Evolutionary conservation across 352 stramenopile species (phyloP).

Genomic region (Globisporangium abappressorium): DNA sequence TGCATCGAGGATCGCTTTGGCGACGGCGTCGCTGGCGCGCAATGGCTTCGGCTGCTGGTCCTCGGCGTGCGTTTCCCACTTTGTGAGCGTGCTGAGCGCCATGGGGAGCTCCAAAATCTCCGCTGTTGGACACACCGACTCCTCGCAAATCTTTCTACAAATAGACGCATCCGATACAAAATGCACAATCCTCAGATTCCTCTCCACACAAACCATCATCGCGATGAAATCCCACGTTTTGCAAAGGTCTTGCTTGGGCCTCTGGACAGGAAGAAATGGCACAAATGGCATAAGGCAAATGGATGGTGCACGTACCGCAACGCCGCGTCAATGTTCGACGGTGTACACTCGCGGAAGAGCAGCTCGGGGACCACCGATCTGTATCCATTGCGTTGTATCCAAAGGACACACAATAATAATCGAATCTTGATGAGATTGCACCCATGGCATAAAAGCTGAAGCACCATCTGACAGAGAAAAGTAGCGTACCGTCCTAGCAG

Average conservation of each 20-base stretch:
- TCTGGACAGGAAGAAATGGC: not conserved
- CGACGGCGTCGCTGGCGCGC: slow-evolving; percentile 47
- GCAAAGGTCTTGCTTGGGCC: not conserved
- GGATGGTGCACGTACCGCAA: slow-evolving; percentile 11
- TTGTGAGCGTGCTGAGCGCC: slow-evolving; percentile 32
- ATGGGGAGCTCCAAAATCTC: slow-evolving; percentile 11
- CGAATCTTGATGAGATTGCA: not conserved
- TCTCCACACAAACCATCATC: not conserved
- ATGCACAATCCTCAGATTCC: not conserved
- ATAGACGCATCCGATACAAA: not conserved
- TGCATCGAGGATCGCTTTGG: slow-evolving; percentile 16
- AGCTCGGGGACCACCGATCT: slow-evolving; percentile 59
- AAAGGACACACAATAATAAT: too few relatives aligned
- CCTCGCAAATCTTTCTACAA: slow-evolving; percentile 16
- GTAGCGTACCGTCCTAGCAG: slow-evolving; percentile 44
- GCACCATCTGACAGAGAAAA: not conserved
- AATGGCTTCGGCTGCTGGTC: slow-evolving; percentile 14
- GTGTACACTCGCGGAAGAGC: slow-evolving; percentile 57
- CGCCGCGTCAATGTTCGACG: slow-evolving; percentile 35
- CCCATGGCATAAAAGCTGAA: not conserved
- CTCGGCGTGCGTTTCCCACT: slow-evolving; percentile 16
- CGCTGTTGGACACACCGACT: slow-evolving; percentile 9
- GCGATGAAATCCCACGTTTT: not conserved
- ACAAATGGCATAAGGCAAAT: not conserved
- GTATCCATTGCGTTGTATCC: not conserved